These are phyloP conservation scores for Mesotaenium endlicherianum DNA, from an alignment of 139 green algal species.

Conservation along the genomic window DNA sequence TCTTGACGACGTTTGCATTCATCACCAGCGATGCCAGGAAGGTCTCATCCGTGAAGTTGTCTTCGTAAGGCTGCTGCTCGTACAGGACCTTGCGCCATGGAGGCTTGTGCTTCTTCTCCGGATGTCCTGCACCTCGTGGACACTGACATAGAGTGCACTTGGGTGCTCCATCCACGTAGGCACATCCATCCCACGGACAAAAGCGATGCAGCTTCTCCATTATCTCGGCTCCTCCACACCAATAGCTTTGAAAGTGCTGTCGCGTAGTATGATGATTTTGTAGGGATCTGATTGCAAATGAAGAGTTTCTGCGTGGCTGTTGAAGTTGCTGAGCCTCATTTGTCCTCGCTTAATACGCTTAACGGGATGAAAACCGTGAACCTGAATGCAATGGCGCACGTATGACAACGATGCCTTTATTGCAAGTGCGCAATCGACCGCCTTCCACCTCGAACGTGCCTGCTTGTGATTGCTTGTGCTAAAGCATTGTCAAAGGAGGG, in stretches of 20 bases:
- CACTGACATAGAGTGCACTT: not conserved
- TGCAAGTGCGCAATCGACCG: too few relatives aligned
- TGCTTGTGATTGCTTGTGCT: too few relatives aligned
- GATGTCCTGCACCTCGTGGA: not conserved
- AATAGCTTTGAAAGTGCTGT: not conserved
- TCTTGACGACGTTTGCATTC: constrained; percentile 41
- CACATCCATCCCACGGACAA: not conserved
- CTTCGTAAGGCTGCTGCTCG: constrained; percentile 36
- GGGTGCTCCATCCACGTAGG: not conserved
- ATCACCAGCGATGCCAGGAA: constrained; percentile 39
- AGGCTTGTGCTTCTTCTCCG: not conserved
- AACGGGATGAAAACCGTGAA: too few relatives aligned
- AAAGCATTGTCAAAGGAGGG: too few relatives aligned
- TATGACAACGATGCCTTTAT: too few relatives aligned
- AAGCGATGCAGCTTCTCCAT: not conserved
- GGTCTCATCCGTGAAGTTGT: constrained; percentile 46
- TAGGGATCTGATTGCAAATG: not conserved
- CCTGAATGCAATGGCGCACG: too few relatives aligned
- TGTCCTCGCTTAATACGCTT: too few relatives aligned
- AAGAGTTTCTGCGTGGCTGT: too few relatives aligned
- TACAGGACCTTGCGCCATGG: constrained; percentile 47
- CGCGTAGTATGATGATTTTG: not conserved
- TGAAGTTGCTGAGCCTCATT: too few relatives aligned
- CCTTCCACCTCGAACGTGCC: too few relatives aligned
- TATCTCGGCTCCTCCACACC: not conserved